A percentile compares a stretch with the other conserved stretches of the same genome.
phyloP scores from a whole-genome alignment of 768 basidiomycete genomes.

The Pleurotus tuoliensis region DNA sequence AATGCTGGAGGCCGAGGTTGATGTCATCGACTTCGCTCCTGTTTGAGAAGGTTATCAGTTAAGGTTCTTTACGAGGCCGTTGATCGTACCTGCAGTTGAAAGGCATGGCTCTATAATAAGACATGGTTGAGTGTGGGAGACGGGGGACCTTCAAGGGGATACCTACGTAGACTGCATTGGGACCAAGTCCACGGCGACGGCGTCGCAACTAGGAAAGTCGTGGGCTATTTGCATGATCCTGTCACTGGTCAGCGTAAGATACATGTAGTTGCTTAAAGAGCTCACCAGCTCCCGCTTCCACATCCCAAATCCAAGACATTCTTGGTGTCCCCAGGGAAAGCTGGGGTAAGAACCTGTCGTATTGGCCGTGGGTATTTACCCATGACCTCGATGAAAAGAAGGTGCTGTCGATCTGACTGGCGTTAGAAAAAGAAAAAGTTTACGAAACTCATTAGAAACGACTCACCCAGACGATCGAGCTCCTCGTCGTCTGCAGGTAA shows the following conservation, averaged over 20 bases:
- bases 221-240: constrained; percentile 77
- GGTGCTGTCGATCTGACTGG: constrained; percentile 59
- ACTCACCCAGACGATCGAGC: constrained; percentile 60
- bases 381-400: constrained; percentile 58
- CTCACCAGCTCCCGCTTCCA: constrained; percentile 74
- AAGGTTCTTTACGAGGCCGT: background rate
- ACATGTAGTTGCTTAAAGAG: constrained; percentile 8
- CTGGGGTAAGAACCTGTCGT: constrained; percentile 54
- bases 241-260: constrained; percentile 1
- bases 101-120: constrained; percentile 52
- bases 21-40: constrained; percentile 85
- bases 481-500: constrained; percentile 46
- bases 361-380: constrained; percentile 66
- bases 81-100: constrained; percentile 57
- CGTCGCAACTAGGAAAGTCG: constrained; percentile 65
- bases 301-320: constrained; percentile 73
- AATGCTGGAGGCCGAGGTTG: constrained; percentile 81
- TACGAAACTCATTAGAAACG: constrained; percentile 15
- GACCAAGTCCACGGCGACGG: constrained; percentile 75
- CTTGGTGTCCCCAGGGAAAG: constrained; percentile 55
- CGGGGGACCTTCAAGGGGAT: constrained; percentile 4
- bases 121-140: background rate
- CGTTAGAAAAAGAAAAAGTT: constrained; percentile 2
- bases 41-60: constrained; percentile 6
- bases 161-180: constrained; percentile 73